phyloP scores from a whole-genome alignment of 1,139 yeast genomes.

The Saccharomyces hybrid region DNA sequence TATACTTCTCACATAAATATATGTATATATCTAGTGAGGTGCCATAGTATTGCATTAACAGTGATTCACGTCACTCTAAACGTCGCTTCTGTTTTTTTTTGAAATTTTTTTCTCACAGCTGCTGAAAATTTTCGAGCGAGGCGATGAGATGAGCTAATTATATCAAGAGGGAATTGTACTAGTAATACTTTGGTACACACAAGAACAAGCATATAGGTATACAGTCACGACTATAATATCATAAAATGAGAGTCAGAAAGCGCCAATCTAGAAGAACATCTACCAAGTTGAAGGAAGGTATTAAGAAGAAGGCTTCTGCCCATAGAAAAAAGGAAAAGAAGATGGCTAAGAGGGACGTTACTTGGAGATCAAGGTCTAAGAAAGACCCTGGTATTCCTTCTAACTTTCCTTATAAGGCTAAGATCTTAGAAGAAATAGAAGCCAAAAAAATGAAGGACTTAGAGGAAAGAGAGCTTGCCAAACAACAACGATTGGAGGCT shows the following conservation, averaged over 20 bases:
- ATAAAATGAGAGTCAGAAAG: slow-evolving; percentile 32
- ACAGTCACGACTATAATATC: neutral
- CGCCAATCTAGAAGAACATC: slow-evolving; percentile 57
- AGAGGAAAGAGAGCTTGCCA: slow-evolving; percentile 47
- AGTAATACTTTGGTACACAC: neutral
- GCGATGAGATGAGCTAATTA: slow-evolving; percentile 19
- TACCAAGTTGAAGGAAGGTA: slow-evolving; percentile 92
- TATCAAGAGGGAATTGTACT: neutral
- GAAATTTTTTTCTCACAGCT: neutral
- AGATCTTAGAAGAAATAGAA: slow-evolving; percentile 74
- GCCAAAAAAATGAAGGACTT: slow-evolving; percentile 52
- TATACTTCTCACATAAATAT: neutral
- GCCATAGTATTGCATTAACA: neutral
- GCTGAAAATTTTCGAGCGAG: slow-evolving; percentile 13
- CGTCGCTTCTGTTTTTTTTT: slow-evolving; percentile 2
- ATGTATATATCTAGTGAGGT: neutral
- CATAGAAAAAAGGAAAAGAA: slow-evolving; percentile 81
- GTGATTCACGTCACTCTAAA: slow-evolving; percentile 1
- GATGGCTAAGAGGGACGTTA: slow-evolving; percentile 73
- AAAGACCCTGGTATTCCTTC: slow-evolving; percentile 95
- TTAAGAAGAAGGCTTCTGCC: slow-evolving; percentile 90
- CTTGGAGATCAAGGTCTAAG: slow-evolving; percentile 80
- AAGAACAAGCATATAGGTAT: neutral
- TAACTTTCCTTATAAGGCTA: slow-evolving; percentile 87
- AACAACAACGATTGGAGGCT: slow-evolving; percentile 39